Percentiles rank a stretch among this genome's conserved stretches.
phyloP scores from a whole-genome alignment of 768 basidiomycete species.

The Myochromella boudieri region DNA sequence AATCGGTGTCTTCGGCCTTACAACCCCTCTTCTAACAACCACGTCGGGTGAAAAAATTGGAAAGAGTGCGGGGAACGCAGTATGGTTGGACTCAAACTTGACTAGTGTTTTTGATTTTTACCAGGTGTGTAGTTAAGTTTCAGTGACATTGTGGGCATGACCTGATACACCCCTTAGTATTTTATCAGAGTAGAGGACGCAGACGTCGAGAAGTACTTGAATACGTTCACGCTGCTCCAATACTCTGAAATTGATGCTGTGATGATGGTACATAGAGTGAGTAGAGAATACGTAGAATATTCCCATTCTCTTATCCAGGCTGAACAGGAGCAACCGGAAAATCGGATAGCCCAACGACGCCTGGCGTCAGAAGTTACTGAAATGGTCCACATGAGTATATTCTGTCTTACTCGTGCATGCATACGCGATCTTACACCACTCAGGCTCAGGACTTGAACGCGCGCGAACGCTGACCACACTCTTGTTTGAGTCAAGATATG shows the following conservation, averaged over 20 bases:
- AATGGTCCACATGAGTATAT: conserved; percentile 44
- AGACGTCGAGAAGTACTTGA: conserved; percentile 78
- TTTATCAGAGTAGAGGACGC: conserved; percentile 81
- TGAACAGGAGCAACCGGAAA: conserved; percentile 38
- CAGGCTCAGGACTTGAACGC: conserved; percentile 37
- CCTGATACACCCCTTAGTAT: conserved; percentile 54
- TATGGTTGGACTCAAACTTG: conserved; percentile 79
- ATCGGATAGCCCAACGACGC: conserved; percentile 44
- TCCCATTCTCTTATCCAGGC: neutral
- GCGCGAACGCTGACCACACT: conserved; percentile 45
- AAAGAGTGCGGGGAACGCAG: conserved; percentile 93
- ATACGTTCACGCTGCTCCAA: conserved; percentile 78
- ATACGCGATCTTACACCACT: conserved; percentile 4
- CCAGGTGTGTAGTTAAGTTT: conserved; percentile 57
- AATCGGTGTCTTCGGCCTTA: conserved; percentile 70
- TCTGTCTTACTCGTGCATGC: neutral
- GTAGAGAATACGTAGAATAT: neutral
- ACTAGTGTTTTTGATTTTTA: conserved; percentile 95
- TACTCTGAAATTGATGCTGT: conserved; percentile 54
- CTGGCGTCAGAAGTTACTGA: conserved; percentile 56
- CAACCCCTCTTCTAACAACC: conserved; percentile 92
- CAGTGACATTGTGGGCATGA: neutral
- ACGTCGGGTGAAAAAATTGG: conserved; percentile 93
- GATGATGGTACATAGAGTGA: conserved; percentile 60
- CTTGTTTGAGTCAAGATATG: conserved; percentile 42